Evolutionary conservation across 495 filamentous ascomycete genomes (phyloP), one percentile per base, ranked within the genome.

Genomic region (Talaromyces liani): DNA sequence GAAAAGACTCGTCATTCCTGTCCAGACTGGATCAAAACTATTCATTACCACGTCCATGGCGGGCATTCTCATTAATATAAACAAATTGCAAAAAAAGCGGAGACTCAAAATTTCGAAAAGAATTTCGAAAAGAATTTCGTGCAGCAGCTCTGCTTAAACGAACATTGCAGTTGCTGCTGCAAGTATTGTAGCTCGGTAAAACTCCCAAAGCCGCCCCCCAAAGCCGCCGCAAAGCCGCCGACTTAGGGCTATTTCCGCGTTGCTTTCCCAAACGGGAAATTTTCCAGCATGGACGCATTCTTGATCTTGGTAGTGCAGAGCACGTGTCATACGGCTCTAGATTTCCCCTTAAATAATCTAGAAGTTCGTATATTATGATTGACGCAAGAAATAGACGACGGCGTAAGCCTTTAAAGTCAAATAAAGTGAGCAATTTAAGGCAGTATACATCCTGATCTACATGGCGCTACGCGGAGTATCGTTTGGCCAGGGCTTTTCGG

Each of bases 201-300:
- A 56, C 53, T 58, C n/a, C 27, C 27, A 27, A 27, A 27, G 27
- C 27, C 27, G 27, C 27, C 27, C 27, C 27, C 27, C 27, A 27
- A 27, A 27, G 27, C 27, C 25, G 25, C 25, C 25, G 2, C 25
- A 27, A 27, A 27, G 25, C 25, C 27, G 27, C 27, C 27, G 27
- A 3, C 27, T 58, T 58, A 58, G 56, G 56, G 56, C 56, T 58
- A 58, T 33, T 33, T 57, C 20, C 24, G 8, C 29, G 16, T 9
- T 9, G 18, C 27, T 22, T 58, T 58, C 56, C 31, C 31, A 36
- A 58, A 58, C 27, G 12, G 56, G 56, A 36, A 58, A 58, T 58
- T 58, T 58, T 58, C 9, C 20, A 56, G 9, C 18, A 20, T 49
- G 6, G 18, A 22, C 45, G 6, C 45, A 49, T 18, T 49, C 45